Evolutionary conservation across 208 protist species (phyloP).

Genomic region (Trypanosoma cruzi): DNA sequence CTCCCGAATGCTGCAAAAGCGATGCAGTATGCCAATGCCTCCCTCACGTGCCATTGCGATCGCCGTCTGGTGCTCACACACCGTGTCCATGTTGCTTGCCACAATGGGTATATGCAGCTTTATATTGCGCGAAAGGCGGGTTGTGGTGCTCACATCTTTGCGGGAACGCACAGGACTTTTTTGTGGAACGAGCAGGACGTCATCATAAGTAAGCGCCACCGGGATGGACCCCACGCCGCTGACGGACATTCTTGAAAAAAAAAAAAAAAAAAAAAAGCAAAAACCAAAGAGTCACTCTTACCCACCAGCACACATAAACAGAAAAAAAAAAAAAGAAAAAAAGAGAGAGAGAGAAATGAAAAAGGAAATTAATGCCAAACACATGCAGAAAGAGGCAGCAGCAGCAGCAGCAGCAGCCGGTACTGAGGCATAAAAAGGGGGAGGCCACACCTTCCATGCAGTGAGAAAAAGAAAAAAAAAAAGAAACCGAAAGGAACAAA

Average conservation of each 20-base stretch:
- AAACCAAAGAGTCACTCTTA: no score
- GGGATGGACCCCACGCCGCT: conserved; percentile 38
- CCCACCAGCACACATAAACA: no score
- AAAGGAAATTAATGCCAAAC: not conserved
- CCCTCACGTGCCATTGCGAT: conserved; percentile 88
- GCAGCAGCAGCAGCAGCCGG: no score
- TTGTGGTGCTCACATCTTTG: conserved; percentile 61
- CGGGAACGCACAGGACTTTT: conserved; percentile 70
- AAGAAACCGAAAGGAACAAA: conserved; percentile 4
- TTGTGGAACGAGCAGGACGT: conserved; percentile 90
- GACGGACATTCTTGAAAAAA: conserved; percentile 30
- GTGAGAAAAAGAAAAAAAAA: no score
- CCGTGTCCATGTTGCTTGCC: conserved; percentile 94
- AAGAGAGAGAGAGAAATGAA: not conserved
- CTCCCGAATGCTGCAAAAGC: conserved; percentile 88
- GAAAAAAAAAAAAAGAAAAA: not conserved
- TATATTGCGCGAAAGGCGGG: conserved; percentile 75
- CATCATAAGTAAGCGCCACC: conserved; percentile 85
- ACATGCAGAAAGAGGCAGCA: no score
- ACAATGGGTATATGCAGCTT: conserved; percentile 83
- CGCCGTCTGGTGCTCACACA: conserved; percentile 89
- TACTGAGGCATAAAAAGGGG: no score
- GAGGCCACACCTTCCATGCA: no score
- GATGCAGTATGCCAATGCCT: conserved; percentile 90
- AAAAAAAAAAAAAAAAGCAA: no score